Conservation (phyloP, 371 early-diverging fungal genomes). For the Apophysomyces variabilis region DNA sequence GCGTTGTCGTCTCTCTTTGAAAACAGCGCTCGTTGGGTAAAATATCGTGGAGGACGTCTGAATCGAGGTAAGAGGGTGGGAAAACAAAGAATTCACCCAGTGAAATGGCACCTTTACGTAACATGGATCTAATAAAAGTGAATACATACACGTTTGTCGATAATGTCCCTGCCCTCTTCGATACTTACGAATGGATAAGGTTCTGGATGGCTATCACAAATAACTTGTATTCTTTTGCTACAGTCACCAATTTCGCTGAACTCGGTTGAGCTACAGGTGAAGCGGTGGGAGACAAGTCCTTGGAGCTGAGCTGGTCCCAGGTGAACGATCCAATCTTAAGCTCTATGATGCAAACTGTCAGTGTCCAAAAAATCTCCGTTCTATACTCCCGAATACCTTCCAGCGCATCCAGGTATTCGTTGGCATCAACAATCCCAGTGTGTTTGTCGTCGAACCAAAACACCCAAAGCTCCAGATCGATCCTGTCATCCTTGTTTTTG, state of each 20-base stretch:
- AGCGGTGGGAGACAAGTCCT: slow-evolving; percentile 39
- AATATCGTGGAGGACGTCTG: background rate
- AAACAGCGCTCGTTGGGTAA: slow-evolving; percentile 1
- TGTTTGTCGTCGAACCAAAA: slow-evolving; percentile 58
- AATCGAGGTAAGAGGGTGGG: slow-evolving; percentile 16
- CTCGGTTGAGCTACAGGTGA: slow-evolving; percentile 38
- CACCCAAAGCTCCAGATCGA: slow-evolving; percentile 46
- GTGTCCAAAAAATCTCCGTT: background rate
- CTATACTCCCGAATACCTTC: slow-evolving; percentile 32
- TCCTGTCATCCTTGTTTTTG: slow-evolving; percentile 14
- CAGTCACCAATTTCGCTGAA: slow-evolving; percentile 28
- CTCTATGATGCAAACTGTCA: slow-evolving; percentile 25
- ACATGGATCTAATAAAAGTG: slow-evolving; percentile 33
- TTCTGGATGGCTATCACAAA: slow-evolving; percentile 46
- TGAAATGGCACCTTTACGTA: slow-evolving; percentile 39
- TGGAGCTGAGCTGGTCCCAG: slow-evolving; percentile 43
- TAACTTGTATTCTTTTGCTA: slow-evolving; percentile 44
- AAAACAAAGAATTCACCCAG: slow-evolving; percentile 50
- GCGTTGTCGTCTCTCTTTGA: background rate
- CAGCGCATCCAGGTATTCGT: slow-evolving; percentile 30
- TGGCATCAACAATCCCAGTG: slow-evolving; percentile 45
- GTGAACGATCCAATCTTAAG: slow-evolving; percentile 47
- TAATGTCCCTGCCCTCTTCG: background rate
- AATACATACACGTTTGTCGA: background rate
- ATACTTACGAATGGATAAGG: slow-evolving; percentile 39